Conservation (phyloP, 768 basidiomycete species). For the Boletus tomentosulus region DNA sequence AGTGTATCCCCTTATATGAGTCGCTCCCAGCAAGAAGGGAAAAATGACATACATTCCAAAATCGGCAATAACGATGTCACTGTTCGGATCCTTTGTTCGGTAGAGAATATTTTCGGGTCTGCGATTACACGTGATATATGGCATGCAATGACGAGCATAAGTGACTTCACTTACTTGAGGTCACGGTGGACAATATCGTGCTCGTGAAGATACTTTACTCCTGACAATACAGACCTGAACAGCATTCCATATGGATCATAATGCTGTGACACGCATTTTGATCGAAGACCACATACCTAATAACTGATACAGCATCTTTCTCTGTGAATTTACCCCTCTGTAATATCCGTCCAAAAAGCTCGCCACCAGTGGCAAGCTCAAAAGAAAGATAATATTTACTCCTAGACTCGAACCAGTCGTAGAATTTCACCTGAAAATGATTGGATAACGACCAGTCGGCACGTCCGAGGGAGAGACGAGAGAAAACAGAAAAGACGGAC, state of each 20-base stretch:
- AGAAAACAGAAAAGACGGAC: slow-evolving; percentile 39
- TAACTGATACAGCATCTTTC: slow-evolving; percentile 75
- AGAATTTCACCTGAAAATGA: slow-evolving; percentile 79
- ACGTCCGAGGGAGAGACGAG: not conserved
- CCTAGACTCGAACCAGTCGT: slow-evolving; percentile 93
- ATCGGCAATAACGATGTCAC: slow-evolving; percentile 93
- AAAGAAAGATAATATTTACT: slow-evolving; percentile 95
- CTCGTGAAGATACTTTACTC: slow-evolving; percentile 84
- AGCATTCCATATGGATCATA: not conserved
- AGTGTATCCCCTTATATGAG: not conserved
- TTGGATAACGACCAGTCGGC: not conserved
- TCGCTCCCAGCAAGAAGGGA: not conserved
- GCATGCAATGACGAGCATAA: not conserved
- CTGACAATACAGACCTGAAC: slow-evolving; percentile 72
- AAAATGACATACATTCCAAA: slow-evolving; percentile 79
- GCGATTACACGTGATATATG: not conserved
- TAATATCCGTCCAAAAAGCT: slow-evolving; percentile 87
- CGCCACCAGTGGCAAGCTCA: slow-evolving; percentile 91
- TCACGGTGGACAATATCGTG: slow-evolving; percentile 96
- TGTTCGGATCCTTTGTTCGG: slow-evolving; percentile 66
- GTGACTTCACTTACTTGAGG: slow-evolving; percentile 60
- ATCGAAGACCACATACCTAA: slow-evolving; percentile 47
- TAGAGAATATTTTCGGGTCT: slow-evolving; percentile 97
- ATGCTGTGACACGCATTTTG: not conserved
- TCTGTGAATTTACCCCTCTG: slow-evolving; percentile 91